Evolutionary conservation across 495 filamentous ascomycete genomes (phyloP).

Genomic region (Tetracladium marchalianum): DNA sequence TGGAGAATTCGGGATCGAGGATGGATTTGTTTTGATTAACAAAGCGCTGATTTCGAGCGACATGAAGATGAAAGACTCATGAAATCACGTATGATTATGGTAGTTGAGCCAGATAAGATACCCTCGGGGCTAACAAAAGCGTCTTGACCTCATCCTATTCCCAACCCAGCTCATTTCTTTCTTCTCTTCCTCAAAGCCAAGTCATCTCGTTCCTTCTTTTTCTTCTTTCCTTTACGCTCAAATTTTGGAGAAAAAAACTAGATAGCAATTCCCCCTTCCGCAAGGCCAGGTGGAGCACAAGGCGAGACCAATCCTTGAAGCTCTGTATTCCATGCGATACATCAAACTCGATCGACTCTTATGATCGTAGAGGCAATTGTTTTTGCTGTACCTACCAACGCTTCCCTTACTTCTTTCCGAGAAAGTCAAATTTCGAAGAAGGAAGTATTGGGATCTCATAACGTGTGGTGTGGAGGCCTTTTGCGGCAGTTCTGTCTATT

Average conservation of each 20-base stretch:
- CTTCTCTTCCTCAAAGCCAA: background rate
- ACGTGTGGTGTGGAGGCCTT: too few relatives aligned
- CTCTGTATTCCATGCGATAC: slow-evolving; percentile 57
- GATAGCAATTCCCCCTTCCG: slow-evolving; percentile 22
- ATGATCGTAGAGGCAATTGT: background rate
- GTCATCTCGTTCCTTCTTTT: background rate
- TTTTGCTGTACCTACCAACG: slow-evolving; percentile 9
- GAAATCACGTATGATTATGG: background rate
- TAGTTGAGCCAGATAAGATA: too few relatives aligned
- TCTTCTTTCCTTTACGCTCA: background rate
- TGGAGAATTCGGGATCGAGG: slow-evolving; percentile 33
- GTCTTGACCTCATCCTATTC: background rate
- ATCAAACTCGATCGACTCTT: slow-evolving; percentile 23
- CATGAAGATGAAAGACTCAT: slow-evolving; percentile 1
- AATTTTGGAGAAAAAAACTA: background rate
- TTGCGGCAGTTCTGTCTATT: too few relatives aligned
- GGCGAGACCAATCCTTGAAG: slow-evolving; percentile 54
- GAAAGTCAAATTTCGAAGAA: too few relatives aligned
- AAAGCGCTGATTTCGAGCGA: slow-evolving; percentile 2
- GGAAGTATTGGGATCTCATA: too few relatives aligned
- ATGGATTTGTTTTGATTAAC: slow-evolving; percentile 38
- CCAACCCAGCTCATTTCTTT: background rate
- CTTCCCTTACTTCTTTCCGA: background rate
- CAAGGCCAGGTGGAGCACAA: slow-evolving; percentile 54
- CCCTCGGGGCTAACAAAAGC: background rate